These are phyloP conservation scores for Cladosporium sp. DNA, from an alignment of 2,329 filamentous ascomycete genomes.

Conservation along the genomic window DNA sequence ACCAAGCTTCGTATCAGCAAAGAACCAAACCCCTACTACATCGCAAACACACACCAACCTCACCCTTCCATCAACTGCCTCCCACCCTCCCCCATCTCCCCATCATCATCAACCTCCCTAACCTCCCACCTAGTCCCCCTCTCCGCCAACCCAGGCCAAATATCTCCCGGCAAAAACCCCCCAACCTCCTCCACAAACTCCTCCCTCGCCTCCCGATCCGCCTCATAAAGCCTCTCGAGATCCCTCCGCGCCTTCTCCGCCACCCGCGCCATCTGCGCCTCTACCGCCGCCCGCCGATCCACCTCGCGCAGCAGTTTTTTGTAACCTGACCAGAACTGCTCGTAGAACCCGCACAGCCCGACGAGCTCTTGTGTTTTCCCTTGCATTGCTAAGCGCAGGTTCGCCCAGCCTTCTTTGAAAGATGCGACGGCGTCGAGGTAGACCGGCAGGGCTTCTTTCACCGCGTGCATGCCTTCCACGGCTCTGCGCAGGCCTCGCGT, in stretches of 20 bases:
- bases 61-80: slow-evolving; percentile 11
- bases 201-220: slow-evolving; percentile 72
- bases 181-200: slow-evolving; percentile 80
- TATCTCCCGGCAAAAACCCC: slow-evolving; percentile 69
- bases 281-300: slow-evolving; percentile 70
- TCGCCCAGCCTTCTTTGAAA: slow-evolving; percentile 68
- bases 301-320: slow-evolving; percentile 82
- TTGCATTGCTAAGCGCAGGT: slow-evolving; percentile 70
- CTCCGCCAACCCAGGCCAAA: slow-evolving; percentile 34
- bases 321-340: slow-evolving; percentile 82
- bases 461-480: slow-evolving; percentile 66
- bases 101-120: not conserved
- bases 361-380: slow-evolving; percentile 74
- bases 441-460: slow-evolving; percentile 65
- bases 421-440: slow-evolving; percentile 67
- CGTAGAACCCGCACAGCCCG: slow-evolving; percentile 78
- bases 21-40: not conserved
- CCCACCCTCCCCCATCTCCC: not conserved
- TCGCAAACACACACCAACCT: not conserved
- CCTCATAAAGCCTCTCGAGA: slow-evolving; percentile 68
- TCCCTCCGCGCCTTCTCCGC: slow-evolving; percentile 76
- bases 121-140: slow-evolving; percentile 31
- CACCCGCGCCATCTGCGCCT: slow-evolving; percentile 72
- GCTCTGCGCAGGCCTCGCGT: slow-evolving; percentile 64
- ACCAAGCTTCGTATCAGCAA: not conserved